Evolutionary conservation across 495 filamentous ascomycete species (phyloP), one percentile per base, ranked within the genome.

Genomic region (Penicillium coprophilum): DNA sequence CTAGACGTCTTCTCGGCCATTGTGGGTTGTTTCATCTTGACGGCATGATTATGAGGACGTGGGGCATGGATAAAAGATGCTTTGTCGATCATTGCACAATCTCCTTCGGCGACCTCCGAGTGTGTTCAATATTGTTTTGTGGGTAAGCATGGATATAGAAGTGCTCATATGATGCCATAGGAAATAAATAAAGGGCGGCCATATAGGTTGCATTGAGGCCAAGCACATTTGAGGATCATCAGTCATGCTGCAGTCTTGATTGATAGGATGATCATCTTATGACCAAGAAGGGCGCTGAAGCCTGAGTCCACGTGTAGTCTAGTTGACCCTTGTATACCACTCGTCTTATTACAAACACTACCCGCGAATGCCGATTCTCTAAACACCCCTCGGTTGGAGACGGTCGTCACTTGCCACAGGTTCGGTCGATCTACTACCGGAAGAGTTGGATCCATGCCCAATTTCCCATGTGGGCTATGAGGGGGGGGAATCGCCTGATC

Each of bases 21-120:
- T 53, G 21, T 15, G 24, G 38, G 9, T 9, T 24, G 46, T 53
- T 53, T 19, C 20, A 31, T 53, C 6, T 34, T 50, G 34, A 15
- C 6, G 38, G 31, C 50, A 20, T 44, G 23, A 24, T 39, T 39
- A 32, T 40, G 45, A 24, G 30, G 34, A 36, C 40, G 15, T 43
- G 45, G 44, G 46, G 30, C 38, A 17, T 32, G 19, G 12, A 31
- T 50, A 8, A 19, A 19, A 34, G 11, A 24, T 38, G 21, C n/a
- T 52, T 46, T 48, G 39, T 52, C 39, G 17, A 43, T n/a, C 31
- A 4, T 20, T 27, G 43, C 13, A 10, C 23, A 46, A 17, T 12
- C 28, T 24, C 43, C 17, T 46, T 30, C 45, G 45, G 28, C 5
- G 27, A 30, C 30, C 30, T 28, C 45, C 45, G 44, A 46, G 6